Conservation (phyloP, 2,329 filamentous ascomycete species). For the Ilyonectria mors-panacis region DNA sequence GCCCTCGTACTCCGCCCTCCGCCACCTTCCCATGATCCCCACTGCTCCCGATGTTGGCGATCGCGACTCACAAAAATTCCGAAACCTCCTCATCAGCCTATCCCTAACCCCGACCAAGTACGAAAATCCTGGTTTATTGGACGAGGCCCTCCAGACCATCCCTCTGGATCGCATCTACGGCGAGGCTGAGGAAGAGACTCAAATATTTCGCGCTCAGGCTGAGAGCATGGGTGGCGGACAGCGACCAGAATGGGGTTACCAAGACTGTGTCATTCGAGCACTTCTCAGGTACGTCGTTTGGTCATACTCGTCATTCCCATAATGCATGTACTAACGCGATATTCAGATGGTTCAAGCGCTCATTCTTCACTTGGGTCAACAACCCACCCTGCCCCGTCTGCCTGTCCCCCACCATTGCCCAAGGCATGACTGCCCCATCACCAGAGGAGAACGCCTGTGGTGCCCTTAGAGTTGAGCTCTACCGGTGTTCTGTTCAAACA, state of each 20-base stretch:
- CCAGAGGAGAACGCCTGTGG: slow-evolving; percentile 92
- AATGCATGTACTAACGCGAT: slow-evolving; percentile 34
- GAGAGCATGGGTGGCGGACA: slow-evolving; percentile 86
- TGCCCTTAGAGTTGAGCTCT: slow-evolving; percentile 89
- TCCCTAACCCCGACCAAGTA: slow-evolving; percentile 93
- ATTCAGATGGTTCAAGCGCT: slow-evolving; percentile 86
- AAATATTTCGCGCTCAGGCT: slow-evolving; percentile 89
- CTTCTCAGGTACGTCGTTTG: slow-evolving; percentile 77
- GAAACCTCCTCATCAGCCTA: slow-evolving; percentile 86
- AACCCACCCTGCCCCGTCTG: slow-evolving; percentile 91
- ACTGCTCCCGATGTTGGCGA: slow-evolving; percentile 79
- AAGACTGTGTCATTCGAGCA: slow-evolving; percentile 94
- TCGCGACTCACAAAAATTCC: slow-evolving; percentile 79
- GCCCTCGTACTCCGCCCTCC: slow-evolving; percentile 64
- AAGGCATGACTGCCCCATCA: slow-evolving; percentile 86
- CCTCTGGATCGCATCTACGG: slow-evolving; percentile 92
- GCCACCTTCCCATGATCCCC: slow-evolving; percentile 72
- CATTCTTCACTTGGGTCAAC: slow-evolving; percentile 97
- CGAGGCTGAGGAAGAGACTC: slow-evolving; percentile 93
- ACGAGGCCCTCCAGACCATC: slow-evolving; percentile 90
- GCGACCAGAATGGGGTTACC: slow-evolving; percentile 94
- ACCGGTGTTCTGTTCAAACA: slow-evolving; percentile 82
- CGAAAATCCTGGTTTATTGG: slow-evolving; percentile 94
- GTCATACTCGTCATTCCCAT: not conserved
- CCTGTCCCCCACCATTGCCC: slow-evolving; percentile 83